Evolutionary conservation across 2,329 filamentous ascomycete genomes (phyloP), one percentile per base, ranked within the genome.

Genomic region (Didymella pinodella): DNA sequence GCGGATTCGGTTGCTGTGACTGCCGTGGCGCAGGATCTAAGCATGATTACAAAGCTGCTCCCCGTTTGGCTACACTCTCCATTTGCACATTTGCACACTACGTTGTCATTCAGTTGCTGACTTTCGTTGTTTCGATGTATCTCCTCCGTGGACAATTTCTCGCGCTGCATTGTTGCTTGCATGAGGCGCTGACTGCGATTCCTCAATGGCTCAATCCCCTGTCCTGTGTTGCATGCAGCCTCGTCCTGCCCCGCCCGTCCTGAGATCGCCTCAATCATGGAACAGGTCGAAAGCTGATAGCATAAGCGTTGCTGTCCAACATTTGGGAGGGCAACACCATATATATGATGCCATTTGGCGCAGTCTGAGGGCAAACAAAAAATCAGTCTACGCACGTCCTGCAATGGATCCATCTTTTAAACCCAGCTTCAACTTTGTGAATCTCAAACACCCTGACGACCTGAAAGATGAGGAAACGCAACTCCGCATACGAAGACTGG

Each of bases 381-480:
- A 14, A 29, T 5, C 16, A 41, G 11, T 52, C 38, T 40, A 41
- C 10, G 29, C 31, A n/a, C 14, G 31, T 32, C 20, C 26, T 45
- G 55, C 34, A 34, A 73, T 74, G 72, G 64, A 71, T 46, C 61
- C 54, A 38, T 67, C 70, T 10, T 65, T 60, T 4, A 65, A 70
- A 56, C 64, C 62, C 20, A 65, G 48, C 25, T 75, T 75, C 62
- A 74, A 63, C 31, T 74, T 75, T 40, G 68, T 75, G 10, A 74
- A 74, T 38, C 63, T 75, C 28, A 60, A 68, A 11, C 71, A 75
- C 46, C 71, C 71, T 1, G 69, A 73, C 45, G 71, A 75, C 18
- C 62, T 75, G 10, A 75, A 75, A 45, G 64, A 71, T 59, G 68
- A 67, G 48, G 66, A 71, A 38, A 75, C 65, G 2, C 69, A 73